A percentile compares a stretch with the other conserved stretches of the same genome.
These are phyloP conservation scores for Pseudogymnoascus sp. DNA, from an alignment of 2,329 filamentous ascomycete species.

Conservation along the genomic window DNA sequence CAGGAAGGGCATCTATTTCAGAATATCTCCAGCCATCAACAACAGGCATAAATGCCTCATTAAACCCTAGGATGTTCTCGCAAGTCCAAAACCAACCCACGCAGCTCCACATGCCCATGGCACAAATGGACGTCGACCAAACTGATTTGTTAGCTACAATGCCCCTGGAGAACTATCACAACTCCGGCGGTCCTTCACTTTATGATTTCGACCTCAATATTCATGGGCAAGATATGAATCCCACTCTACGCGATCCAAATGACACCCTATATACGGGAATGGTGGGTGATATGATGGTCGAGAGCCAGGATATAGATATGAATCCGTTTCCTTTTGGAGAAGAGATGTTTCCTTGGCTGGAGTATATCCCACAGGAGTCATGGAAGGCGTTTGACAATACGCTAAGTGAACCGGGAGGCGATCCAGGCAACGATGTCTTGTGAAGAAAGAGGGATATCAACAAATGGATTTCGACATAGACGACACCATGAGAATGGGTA, in stretches of 20 bases:
- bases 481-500: no score
- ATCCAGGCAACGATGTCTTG: neutral
- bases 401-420: neutral
- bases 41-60: neutral
- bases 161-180: neutral
- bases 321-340: conserved; percentile 48
- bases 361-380: conserved; percentile 63
- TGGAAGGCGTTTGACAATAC: conserved; percentile 45
- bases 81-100: neutral
- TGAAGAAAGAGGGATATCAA: no score
- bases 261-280: neutral
- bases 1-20: neutral
- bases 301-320: conserved; percentile 73
- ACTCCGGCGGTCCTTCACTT: conserved; percentile 2
- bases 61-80: neutral
- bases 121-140: neutral
- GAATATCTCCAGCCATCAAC: neutral
- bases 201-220: neutral
- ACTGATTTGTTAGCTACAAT: neutral
- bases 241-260: neutral
- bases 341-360: conserved; percentile 69
- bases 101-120: neutral
- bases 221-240: neutral
- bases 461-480: neutral
- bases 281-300: conserved; percentile 54